Percentiles rank a stretch among this genome's conserved stretches.
Conservation (phyloP, 192 early-diverging fungal species). For the Mortierella antarctica region DNA sequence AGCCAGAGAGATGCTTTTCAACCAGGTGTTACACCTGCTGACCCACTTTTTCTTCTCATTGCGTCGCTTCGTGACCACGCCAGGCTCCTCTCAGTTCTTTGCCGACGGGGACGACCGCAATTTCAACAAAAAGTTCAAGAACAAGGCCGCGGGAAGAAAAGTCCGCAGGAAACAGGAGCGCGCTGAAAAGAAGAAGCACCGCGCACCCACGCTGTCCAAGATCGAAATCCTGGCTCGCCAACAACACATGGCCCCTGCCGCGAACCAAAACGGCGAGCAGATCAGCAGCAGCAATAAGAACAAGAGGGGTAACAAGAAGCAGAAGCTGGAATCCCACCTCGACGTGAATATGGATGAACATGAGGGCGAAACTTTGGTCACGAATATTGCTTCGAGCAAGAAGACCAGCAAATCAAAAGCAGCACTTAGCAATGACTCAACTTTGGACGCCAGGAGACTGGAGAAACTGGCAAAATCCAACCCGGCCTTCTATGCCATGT, state of each 20-base stretch:
- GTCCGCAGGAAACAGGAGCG: constrained; percentile 62
- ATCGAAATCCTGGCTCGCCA: constrained; percentile 34
- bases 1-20: background rate
- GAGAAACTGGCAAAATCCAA: constrained; percentile 60
- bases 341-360: constrained; percentile 46
- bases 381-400: constrained; percentile 6
- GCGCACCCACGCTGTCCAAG: constrained; percentile 47
- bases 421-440: background rate
- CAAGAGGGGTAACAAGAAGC: constrained; percentile 38
- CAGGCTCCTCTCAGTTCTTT: constrained; percentile 45
- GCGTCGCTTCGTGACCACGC: background rate
- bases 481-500: constrained; percentile 58
- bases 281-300: constrained; percentile 4
- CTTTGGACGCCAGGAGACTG: constrained; percentile 41
- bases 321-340: constrained; percentile 13
- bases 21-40: background rate
- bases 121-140: constrained; percentile 60
- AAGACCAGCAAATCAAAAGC: constrained; percentile 2
- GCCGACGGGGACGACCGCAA: constrained; percentile 58
- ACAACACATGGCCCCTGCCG: constrained; percentile 24
- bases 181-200: constrained; percentile 56
- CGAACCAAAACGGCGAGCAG: constrained; percentile 8
- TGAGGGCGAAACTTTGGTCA: constrained; percentile 38
- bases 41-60: background rate
- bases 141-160: constrained; percentile 57